phyloP scores from a whole-genome alignment of 495 filamentous ascomycete genomes.

The Haplographium delicatum region DNA sequence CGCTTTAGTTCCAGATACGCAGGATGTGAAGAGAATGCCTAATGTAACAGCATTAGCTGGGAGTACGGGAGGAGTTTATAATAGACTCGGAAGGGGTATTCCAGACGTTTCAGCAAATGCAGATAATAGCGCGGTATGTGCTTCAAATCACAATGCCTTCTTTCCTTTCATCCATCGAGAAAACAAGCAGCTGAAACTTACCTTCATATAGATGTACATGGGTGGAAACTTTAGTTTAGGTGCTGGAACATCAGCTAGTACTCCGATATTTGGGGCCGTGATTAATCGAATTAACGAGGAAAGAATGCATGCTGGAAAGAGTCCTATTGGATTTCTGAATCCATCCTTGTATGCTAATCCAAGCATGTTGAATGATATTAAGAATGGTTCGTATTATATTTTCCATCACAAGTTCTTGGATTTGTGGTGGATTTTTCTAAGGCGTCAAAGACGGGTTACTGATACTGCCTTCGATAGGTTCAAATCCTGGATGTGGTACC shows the following conservation, averaged over 20 bases:
- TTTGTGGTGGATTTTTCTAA: too few relatives aligned
- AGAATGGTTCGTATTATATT: constrained; percentile 21
- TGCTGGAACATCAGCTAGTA: constrained; percentile 45
- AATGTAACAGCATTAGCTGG: constrained; percentile 45
- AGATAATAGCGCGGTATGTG: constrained; percentile 41
- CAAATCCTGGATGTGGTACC: constrained; percentile 41
- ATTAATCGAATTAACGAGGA: constrained; percentile 59
- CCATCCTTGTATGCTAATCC: constrained; percentile 51
- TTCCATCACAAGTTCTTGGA: not conserved
- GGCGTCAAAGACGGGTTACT: too few relatives aligned
- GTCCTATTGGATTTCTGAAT: constrained; percentile 57
- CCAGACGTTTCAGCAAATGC: constrained; percentile 61
- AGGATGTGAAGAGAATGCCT: not conserved
- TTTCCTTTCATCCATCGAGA: not conserved
- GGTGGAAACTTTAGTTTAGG: constrained; percentile 34
- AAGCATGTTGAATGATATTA: constrained; percentile 43
- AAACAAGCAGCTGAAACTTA: not conserved
- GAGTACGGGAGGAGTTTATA: constrained; percentile 41
- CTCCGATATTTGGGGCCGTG: constrained; percentile 37
- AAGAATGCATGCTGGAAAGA: constrained; percentile 47
- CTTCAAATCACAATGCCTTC: too few relatives aligned
- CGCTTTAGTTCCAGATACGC: constrained; percentile 9
- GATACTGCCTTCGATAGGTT: constrained; percentile 11
- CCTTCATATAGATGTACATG: constrained; percentile 31
- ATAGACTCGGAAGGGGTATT: constrained; percentile 35